Base-by-base conservation (phyloP, 345 rosid genomes). In the Populus deltoides region DNA sequence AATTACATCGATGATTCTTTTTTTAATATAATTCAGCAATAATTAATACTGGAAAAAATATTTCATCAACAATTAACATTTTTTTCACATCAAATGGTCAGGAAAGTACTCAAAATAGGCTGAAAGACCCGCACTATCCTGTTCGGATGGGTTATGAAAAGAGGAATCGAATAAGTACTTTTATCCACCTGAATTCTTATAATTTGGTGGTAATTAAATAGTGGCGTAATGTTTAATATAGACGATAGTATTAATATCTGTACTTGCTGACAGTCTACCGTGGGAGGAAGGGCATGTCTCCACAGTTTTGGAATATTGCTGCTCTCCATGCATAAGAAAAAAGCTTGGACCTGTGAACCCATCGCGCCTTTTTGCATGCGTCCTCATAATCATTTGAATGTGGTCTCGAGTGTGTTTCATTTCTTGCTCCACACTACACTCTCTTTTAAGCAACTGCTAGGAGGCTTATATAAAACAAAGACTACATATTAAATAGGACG, bases 291-390 rank as follows among this genome's bases (percentile, higher is more conserved):
- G n/a, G n/a, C 59, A 51, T 51, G 59, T 47, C 53, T 47, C 53
- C 53, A 47, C 53, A 47, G 53, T 47, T 12, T 16, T 12, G 53
- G 10, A 39, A 39, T 39, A 9, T 9, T 8, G 43, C 10, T 39
- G 43, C 11, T 47, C 53, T 47, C 3, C 17, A 47, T 47, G 53
- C 53, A 47, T 5, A 15, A 47, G 53, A 9, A 59, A 59, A 59
- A 59, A 24, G 65, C n/a, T n/a, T 59, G 43, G 22, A 7, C 29
- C 25, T n/a, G 27, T 22, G 65, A 59, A 47, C 10, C 27, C 78
- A n/a, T 67, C 66, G 13, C 78, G 8, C 33, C 49, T 49, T 24
- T 47, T 35, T 36, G 62, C 79, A 76, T 76, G 79, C 79, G 72
- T 61, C 66, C 51, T 39, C 57, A 41, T 43, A 43, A 43, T 74